A percentile compares a stretch with the other conserved stretches of the same genome.
Conservation (phyloP, 306 rosid genomes). For the Cucurbita moschata region DNA sequence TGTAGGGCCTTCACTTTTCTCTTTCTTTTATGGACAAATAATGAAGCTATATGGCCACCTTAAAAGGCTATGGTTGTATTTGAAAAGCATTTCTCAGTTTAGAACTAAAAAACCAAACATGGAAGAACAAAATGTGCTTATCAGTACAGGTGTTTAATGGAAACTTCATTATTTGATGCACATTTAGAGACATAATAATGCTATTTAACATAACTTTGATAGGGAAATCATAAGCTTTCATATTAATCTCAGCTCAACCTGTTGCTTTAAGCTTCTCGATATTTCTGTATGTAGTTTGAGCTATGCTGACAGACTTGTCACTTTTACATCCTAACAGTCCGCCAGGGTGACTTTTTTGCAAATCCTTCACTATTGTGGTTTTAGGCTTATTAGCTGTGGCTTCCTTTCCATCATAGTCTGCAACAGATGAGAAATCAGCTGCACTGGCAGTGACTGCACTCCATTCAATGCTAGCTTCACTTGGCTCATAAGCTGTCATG, state of each 20-base stretch:
- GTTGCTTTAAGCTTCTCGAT: slow-evolving; percentile 2
- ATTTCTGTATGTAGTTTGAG: slow-evolving; percentile 10
- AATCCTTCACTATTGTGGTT: slow-evolving; percentile 3
- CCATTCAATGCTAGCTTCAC: slow-evolving; percentile 27
- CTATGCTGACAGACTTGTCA: slow-evolving; percentile 18
- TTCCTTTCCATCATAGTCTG: slow-evolving; percentile 18
- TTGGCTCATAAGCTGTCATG: slow-evolving; percentile 20
- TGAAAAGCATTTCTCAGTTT: background rate
- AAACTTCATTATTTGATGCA: background rate
- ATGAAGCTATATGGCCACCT: slow-evolving; percentile 7
- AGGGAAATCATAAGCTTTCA: background rate
- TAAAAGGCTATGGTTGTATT: background rate
- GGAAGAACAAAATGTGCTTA: background rate
- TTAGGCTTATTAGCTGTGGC: background rate
- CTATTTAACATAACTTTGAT: background rate
- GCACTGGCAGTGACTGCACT: slow-evolving; percentile 24
- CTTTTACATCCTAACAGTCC: slow-evolving; percentile 20
- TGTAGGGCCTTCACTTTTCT: slow-evolving; percentile 6
- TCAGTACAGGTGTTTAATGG: background rate
- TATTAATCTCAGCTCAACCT: slow-evolving; percentile 1
- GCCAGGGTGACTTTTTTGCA: slow-evolving; percentile 1
- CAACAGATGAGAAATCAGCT: slow-evolving; percentile 3
- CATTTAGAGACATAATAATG: background rate
- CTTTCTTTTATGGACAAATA: background rate
- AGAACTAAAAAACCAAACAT: slow-evolving; percentile 1